Conservation (phyloP, 73 alveolate genomes). For the Paramecium tetraurelia region DNA sequence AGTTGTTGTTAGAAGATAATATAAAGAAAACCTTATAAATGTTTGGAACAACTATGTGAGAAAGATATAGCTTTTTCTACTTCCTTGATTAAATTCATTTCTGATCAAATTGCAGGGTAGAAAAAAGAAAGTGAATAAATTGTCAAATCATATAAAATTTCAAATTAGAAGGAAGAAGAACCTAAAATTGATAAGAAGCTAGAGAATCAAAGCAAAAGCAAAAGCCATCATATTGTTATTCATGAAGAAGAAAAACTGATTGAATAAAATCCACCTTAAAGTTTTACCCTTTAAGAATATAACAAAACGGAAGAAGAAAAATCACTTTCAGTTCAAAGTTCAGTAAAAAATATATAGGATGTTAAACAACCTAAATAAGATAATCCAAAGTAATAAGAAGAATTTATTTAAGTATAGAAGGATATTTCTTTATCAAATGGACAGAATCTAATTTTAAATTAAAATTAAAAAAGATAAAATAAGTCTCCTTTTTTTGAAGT, state of each 20-base stretch:
- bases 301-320: not conserved
- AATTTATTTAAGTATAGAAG: not conserved
- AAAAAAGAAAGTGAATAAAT: not conserved
- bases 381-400: not conserved
- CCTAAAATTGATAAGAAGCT: not conserved
- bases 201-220: not conserved
- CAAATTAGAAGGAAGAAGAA: not conserved
- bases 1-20: not conserved
- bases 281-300: not conserved
- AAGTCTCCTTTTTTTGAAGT: no score
- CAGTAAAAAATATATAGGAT: not conserved
- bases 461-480: no score
- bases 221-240: no score
- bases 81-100: not conserved
- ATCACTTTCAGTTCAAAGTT: not conserved
- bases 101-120: not conserved
- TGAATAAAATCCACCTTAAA: not conserved
- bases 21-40: not conserved
- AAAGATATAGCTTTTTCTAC: not conserved
- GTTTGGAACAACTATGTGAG: not conserved
- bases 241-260: not conserved
- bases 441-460: no score
- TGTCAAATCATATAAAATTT: no score
- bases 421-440: not conserved
- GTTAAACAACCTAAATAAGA: not conserved